Base-by-base conservation (phyloP, 2,329 filamentous ascomycete species). In the Pestalotiopsis sp. region DNA sequence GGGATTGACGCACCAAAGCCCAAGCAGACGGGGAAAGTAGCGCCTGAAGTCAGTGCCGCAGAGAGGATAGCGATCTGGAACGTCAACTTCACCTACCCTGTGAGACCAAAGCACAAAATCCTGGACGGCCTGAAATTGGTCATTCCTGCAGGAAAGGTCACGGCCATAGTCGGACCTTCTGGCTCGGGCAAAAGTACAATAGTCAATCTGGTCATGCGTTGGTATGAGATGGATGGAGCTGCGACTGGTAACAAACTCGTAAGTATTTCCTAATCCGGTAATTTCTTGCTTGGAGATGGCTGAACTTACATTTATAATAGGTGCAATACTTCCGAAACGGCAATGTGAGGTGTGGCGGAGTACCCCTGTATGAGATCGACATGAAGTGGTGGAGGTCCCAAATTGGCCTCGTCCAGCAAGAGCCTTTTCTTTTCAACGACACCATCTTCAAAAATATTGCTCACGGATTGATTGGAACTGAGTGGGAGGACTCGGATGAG, bases 101-200 rank as follows among this genome's bases (percentile, higher is more conserved):
- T 82, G 31, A 84, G 90, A 17, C 89, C 89, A 0, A 84, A 89
- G 69, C 85, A 90, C 67, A 89, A 88, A 73, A 87, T 93, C 0
- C 80, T 93, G 0, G 85, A 92, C 72, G 80, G 84, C 2, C 75
- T 93, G 1, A 84, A 85, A 72, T 78, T 92, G 7, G 81, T 80
- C 0, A 86, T 93, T 63, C 84, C 87, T 58, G 84, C 87, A 20
- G 90, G 90, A n/a, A 91, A 92, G 74, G 86, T 89, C 1, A 93
- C 91, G 1, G 92, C 92, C 1, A 90, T 94, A 20, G 91, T 94
- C 14, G 92, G 92, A 0, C 88, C 91, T 1, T 92, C 90, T 3
- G 92, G 92, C 0, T 90, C 87, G 2, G 92, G 92, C 0, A 94
- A 94, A 77, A 92, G 90, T 66, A 94, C 92, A 0, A 88, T 94